Evolutionary conservation across 1,284 basidiomycete genomes (phyloP), one percentile per base, ranked within the genome.

Genomic region (Naganishia cerealis): DNA sequence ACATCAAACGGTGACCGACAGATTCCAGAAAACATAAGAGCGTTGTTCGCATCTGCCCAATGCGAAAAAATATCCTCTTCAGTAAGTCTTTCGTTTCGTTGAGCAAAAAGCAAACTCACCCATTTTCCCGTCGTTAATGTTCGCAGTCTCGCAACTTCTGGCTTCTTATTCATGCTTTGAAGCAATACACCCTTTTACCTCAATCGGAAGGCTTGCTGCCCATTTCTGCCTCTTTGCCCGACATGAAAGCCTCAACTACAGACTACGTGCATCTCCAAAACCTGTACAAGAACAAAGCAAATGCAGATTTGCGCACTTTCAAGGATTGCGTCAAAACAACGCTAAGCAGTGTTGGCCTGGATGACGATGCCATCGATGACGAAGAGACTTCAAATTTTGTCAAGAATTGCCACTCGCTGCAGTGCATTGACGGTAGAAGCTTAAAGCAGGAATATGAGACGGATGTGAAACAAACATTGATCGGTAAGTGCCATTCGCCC

Each of bases 211-310:
- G 73, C 24, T 85, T 87, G 12, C 77, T 86, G 6, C 88, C 88
- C 0, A 80, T 88, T 16, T 83, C 85, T 0, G 82, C 87, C 2
- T 86, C 91, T 0, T 83, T 99, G 1, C 95, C 95, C 0, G 95
- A 99, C 81, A 97, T 99, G 91, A 95, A 96, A 78, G 88, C 94
- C 4, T 90, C 90, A 72, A 96, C 94, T 0, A 78, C 83, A 46
- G 86, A 86, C 67, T 99, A 97, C 77, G 75, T 82, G 63, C 71
- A 74, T 6, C 73, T 81, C 6, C 79, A 81, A 66, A 78, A 76
- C 55, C 71, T 82, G 8, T 81, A 80, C 74, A 78, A 79, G 68
- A 67, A 74, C 54, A 74, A 78, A 65, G 75, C 77, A 52, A 72
- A 71, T 48, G 69, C 70, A 8, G 80, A 81, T 62, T 71, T 80